Evolutionary conservation across 2,329 filamentous ascomycete species (phyloP).

Genomic region (Ceratocystis cubensis): DNA sequence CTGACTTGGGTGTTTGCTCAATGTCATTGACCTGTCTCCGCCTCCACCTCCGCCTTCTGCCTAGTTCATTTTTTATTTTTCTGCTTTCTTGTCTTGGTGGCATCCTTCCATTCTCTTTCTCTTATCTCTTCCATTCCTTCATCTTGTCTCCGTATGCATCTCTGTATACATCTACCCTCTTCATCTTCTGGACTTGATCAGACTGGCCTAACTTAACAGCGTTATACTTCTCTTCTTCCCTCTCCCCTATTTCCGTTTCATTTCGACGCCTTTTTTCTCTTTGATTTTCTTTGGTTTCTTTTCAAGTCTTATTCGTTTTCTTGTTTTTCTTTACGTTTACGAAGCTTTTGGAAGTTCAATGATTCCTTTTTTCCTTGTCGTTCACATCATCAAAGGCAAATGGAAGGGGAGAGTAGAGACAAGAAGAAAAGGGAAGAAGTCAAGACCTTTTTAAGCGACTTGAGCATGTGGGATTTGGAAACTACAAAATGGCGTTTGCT

Average conservation of each 20-base stretch:
- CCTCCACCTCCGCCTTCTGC: not conserved
- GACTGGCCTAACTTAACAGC: slow-evolving; percentile 7
- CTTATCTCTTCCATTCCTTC: not conserved
- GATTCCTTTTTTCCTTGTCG: not conserved
- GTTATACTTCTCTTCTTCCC: slow-evolving; percentile 5
- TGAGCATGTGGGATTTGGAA: not conserved
- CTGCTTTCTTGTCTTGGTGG: not conserved
- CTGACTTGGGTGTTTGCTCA: not conserved
- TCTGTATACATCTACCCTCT: not conserved
- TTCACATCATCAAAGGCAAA: not conserved
- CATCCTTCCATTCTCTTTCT: not conserved
- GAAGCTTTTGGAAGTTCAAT: slow-evolving; percentile 8
- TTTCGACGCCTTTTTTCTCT: not conserved
- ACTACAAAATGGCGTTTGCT: too few relatives aligned
- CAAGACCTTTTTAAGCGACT: not conserved
- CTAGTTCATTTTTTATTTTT: not conserved
- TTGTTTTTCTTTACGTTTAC: slow-evolving; percentile 2
- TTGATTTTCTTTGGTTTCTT: not conserved
- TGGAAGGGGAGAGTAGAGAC: not conserved
- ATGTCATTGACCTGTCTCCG: not conserved
- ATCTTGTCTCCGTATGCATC: not conserved
- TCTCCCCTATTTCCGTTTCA: slow-evolving; percentile 8
- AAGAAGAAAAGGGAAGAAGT: not conserved
- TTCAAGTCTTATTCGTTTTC: slow-evolving; percentile 1
- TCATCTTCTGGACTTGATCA: not conserved